Percentiles rank a stretch among this genome's conserved stretches.
Conservation (phyloP, 164 flowering plant genomes). For the Tetrastigma voinierianum region DNA sequence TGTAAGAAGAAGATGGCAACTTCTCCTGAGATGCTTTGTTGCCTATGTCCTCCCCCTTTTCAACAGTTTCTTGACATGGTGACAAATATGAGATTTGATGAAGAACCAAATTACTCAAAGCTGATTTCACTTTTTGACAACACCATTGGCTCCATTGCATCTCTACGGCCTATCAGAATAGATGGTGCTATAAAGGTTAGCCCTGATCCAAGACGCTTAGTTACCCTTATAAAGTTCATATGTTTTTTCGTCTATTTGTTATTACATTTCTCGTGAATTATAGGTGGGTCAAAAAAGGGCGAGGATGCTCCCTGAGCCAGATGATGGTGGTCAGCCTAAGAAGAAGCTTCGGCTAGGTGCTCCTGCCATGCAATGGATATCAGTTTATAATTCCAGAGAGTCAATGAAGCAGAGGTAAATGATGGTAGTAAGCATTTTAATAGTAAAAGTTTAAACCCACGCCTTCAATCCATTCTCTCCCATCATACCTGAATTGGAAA, state of each 20-base stretch:
- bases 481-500: too few relatives aligned
- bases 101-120: conserved; percentile 56
- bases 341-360: conserved; percentile 56
- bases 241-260: background rate
- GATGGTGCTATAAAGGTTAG: conserved; percentile 52
- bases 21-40: conserved; percentile 47
- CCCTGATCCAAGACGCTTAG: background rate
- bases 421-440: background rate
- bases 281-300: conserved; percentile 60
- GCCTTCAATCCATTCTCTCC: too few relatives aligned
- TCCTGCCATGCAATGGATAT: conserved; percentile 61
- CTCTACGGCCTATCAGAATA: conserved; percentile 38
- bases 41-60: conserved; percentile 48
- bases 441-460: too few relatives aligned
- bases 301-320: conserved; percentile 33
- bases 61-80: conserved; percentile 55
- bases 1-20: conserved; percentile 62
- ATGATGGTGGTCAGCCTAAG: conserved; percentile 41
- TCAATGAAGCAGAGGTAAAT: conserved; percentile 61
- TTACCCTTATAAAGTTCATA: background rate
- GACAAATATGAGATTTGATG: conserved; percentile 53
- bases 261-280: background rate
- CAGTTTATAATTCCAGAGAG: conserved; percentile 43
- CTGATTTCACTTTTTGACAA: conserved; percentile 50
- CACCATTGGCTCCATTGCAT: conserved; percentile 30